A percentile compares a stretch with the other conserved stretches of the same genome.
These are phyloP conservation scores for Crucibulum cyathiforme DNA, from an alignment of 1,284 basidiomycete genomes.

Conservation along the genomic window DNA sequence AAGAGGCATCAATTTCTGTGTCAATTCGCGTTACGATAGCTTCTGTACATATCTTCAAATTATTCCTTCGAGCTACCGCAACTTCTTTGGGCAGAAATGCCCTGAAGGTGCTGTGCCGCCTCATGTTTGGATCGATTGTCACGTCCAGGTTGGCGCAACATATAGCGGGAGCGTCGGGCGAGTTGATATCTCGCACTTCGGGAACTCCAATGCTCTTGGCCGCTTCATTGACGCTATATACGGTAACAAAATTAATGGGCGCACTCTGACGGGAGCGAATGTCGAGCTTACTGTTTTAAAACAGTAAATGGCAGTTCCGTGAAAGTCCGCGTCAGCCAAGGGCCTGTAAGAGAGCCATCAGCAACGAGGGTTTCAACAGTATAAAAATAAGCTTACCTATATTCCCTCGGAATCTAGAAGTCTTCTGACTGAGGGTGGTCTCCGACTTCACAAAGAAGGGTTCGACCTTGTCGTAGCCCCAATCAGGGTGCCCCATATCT, in stretches of 20 bases:
- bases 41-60: slow-evolving; percentile 1
- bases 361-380: neutral
- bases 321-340: too few relatives aligned
- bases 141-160: slow-evolving; percentile 7
- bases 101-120: neutral
- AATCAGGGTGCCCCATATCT: slow-evolving; percentile 27
- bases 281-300: neutral
- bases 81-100: slow-evolving; percentile 2
- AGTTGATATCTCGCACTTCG: neutral
- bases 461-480: slow-evolving; percentile 34
- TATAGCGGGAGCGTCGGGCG: neutral
- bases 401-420: slow-evolving; percentile 15
- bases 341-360: neutral
- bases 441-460: slow-evolving; percentile 38
- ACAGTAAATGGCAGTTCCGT: too few relatives aligned
- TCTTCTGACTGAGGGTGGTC: slow-evolving; percentile 8
- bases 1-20: neutral
- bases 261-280: neutral
- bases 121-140: neutral
- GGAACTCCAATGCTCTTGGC: neutral
- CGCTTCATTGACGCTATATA: neutral
- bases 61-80: neutral
- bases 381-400: slow-evolving; percentile 4
- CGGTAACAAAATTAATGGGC: neutral
- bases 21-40: neutral